Percentiles rank a stretch among this genome's conserved stretches.
phyloP scores from a whole-genome alignment of 306 rosid species.

The Echinosophora koreensis region DNA sequence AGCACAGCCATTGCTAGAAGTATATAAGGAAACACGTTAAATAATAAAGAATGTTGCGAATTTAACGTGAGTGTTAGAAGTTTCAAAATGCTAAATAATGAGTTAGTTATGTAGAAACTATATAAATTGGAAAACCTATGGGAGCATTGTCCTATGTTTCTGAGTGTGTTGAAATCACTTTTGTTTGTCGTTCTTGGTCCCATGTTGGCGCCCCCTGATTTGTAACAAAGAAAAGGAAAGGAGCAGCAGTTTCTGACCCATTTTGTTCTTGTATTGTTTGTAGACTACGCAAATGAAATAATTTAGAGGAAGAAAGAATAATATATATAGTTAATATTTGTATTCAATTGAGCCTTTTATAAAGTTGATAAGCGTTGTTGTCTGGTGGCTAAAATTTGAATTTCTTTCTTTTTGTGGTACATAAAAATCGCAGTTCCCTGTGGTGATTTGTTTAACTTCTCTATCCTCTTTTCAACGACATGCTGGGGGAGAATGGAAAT shows the following conservation, averaged over 20 bases:
- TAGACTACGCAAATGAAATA: not conserved
- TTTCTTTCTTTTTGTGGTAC: too few species aligned
- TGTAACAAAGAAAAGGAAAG: not conserved
- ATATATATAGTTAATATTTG: not conserved
- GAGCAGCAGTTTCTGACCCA: not conserved
- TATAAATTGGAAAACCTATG: too few species aligned
- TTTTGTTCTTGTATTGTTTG: not conserved
- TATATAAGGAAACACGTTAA: not conserved
- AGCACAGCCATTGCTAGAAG: not conserved
- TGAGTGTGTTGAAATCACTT: too few species aligned
- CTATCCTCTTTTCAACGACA: not conserved
- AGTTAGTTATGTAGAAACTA: too few species aligned
- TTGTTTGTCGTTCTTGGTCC: too few species aligned
- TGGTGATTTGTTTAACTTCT: not conserved
- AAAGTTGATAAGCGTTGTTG: not conserved
- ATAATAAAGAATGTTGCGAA: too few species aligned
- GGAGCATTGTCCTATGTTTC: too few species aligned
- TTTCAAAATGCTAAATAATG: too few species aligned
- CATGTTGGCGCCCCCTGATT: too few species aligned
- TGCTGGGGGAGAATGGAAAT: conserved; percentile 12
- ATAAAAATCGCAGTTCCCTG: not conserved
- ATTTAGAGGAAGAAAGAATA: not conserved
- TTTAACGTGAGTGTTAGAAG: too few species aligned
- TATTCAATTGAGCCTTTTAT: not conserved
- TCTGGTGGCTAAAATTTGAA: not conserved